Evolutionary conservation across 2,329 filamentous ascomycete genomes (phyloP).

Genomic region (Fusarium acutatum): DNA sequence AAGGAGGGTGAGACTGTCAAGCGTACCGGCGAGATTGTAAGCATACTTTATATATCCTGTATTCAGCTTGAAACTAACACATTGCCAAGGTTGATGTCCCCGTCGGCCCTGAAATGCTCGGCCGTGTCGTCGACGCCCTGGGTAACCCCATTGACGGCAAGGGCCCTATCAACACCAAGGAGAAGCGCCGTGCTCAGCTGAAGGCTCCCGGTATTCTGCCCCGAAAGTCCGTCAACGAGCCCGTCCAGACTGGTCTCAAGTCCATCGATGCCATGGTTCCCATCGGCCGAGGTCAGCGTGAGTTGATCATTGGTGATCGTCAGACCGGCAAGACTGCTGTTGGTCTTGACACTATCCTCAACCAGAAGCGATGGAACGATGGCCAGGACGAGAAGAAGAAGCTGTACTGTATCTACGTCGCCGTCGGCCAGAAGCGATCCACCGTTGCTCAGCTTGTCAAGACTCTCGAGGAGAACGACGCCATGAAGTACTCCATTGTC

Average conservation of each 20-base stretch:
- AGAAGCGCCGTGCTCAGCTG: conserved; percentile 95
- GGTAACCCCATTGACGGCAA: conserved; percentile 99
- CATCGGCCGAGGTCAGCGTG: conserved; percentile 99
- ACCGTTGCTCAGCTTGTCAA: conserved; percentile 99
- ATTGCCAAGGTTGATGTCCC: conserved; percentile 87
- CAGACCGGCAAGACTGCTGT: conserved; percentile 99
- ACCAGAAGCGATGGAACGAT: conserved; percentile 99
- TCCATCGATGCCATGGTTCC: conserved; percentile 99
- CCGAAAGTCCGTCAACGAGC: conserved; percentile 96
- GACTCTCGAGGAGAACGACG: conserved; percentile 99
- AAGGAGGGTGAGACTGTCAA: conserved; percentile 99
- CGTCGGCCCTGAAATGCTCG: conserved; percentile 90
- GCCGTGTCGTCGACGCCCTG: conserved; percentile 97
- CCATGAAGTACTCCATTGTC: conserved; percentile 96
- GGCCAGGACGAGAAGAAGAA: conserved; percentile 91
- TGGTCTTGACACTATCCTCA: conserved; percentile 96
- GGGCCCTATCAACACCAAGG: conserved; percentile 91
- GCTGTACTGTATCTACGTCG: conserved; percentile 99
- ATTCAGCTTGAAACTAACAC: conserved; percentile 36
- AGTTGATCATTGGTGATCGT: conserved; percentile 99
- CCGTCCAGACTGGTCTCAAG: conserved; percentile 99
- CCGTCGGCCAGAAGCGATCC: conserved; percentile 98
- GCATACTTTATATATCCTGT: conserved; percentile 49
- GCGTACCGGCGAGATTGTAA: conserved; percentile 99
- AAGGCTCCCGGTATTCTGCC: conserved; percentile 99